phyloP scores from a whole-genome alignment of 2,329 filamentous ascomycete species.

The Torrubiellomyces zombiae region DNA sequence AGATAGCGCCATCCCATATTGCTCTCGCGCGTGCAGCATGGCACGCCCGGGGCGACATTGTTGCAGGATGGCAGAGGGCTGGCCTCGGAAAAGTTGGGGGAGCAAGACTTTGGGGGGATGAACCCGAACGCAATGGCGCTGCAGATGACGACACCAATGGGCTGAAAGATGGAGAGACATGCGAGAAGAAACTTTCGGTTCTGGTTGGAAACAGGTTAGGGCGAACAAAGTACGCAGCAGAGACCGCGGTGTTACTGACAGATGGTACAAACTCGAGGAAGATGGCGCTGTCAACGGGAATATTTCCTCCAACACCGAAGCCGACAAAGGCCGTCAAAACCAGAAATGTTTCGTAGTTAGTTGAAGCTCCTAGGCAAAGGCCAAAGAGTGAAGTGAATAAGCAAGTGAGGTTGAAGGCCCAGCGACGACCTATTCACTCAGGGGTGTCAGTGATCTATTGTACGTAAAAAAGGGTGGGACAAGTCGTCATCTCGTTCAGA shows the following conservation, averaged over 20 bases:
- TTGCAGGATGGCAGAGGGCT: slow-evolving; percentile 6
- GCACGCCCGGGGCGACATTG: slow-evolving; percentile 9
- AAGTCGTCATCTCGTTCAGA: too few relatives aligned
- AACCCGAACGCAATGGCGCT: slow-evolving; percentile 34
- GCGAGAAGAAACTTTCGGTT: slow-evolving; percentile 33
- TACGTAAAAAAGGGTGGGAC: too few relatives aligned
- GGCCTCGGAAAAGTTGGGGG: slow-evolving; percentile 29
- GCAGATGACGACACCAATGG: slow-evolving; percentile 34
- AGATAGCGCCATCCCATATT: slow-evolving; percentile 37
- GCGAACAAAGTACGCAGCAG: fast-evolving
- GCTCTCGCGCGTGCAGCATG: slow-evolving; percentile 19
- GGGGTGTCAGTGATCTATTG: too few relatives aligned
- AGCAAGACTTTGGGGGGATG: slow-evolving; percentile 32
- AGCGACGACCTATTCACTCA: slow-evolving; percentile 22
- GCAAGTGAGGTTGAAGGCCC: slow-evolving; percentile 41
- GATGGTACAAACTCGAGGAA: slow-evolving; percentile 37
- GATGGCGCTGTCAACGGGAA: slow-evolving; percentile 38
- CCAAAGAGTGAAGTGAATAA: slow-evolving; percentile 37
- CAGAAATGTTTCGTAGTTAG: slow-evolving; percentile 32
- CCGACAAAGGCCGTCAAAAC: slow-evolving; percentile 36
- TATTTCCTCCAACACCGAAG: slow-evolving; percentile 35
- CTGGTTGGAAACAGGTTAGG: too few relatives aligned
- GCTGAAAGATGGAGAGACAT: slow-evolving; percentile 36
- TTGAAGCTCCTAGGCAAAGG: slow-evolving; percentile 30
- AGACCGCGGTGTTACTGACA: slow-evolving; percentile 7